phyloP scores from a whole-genome alignment of 768 basidiomycete species.

The Phlebiopsis gigantea region DNA sequence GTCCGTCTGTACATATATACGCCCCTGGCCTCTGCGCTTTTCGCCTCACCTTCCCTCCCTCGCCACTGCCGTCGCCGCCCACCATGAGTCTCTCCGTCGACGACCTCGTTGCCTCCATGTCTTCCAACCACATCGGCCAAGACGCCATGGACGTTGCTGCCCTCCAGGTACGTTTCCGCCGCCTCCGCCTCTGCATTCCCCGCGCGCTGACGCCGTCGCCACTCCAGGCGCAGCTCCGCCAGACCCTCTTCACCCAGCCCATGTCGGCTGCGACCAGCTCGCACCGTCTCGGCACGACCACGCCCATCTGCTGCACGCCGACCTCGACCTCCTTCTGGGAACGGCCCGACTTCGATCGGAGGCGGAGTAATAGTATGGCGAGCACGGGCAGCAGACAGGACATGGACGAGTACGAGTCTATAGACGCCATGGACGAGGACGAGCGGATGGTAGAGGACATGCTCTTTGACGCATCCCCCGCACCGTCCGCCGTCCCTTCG shows the following conservation, averaged over 20 bases:
- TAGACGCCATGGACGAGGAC: constrained; percentile 40
- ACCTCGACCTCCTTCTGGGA: constrained; percentile 21
- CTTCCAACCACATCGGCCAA: constrained; percentile 45
- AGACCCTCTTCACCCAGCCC: constrained; percentile 35
- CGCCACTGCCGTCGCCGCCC: neutral
- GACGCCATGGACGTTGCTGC: constrained; percentile 46
- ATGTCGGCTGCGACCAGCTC: constrained; percentile 14
- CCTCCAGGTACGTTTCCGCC: constrained; percentile 34
- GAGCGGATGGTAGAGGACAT: constrained; percentile 43
- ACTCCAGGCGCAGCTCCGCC: constrained; percentile 39
- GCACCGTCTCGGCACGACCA: constrained; percentile 19
- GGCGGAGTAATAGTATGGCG: constrained; percentile 26
- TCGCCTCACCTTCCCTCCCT: neutral
- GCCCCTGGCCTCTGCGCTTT: neutral
- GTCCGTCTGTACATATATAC: too few species aligned
- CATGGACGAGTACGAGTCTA: constrained; percentile 16
- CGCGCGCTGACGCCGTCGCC: neutral
- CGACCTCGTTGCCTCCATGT: constrained; percentile 46
- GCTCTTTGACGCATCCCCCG: constrained; percentile 30
- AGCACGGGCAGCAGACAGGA: constrained; percentile 8
- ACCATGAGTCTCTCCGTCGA: constrained; percentile 39
- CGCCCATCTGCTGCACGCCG: constrained; percentile 23
- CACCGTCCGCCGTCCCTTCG: constrained; percentile 7
- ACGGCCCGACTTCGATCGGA: constrained; percentile 17
- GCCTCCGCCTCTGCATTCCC: constrained; percentile 19